Evolutionary conservation across 2,329 filamentous ascomycete genomes (phyloP).

Genomic region (Pyricularia sp.): DNA sequence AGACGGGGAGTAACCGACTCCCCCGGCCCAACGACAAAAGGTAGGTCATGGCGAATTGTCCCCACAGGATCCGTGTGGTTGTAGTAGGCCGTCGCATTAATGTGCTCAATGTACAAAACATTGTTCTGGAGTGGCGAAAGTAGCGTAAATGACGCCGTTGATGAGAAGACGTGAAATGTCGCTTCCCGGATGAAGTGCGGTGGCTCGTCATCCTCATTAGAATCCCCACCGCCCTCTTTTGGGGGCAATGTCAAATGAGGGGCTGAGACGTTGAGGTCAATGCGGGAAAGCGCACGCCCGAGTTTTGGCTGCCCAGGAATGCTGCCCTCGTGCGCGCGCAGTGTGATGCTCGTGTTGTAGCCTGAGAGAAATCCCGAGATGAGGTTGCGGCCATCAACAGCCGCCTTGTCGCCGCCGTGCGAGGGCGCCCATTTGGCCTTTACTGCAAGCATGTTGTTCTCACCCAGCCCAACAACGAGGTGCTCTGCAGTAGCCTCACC

Average conservation of each 20-base stretch:
- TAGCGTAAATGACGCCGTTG: slow-evolving; percentile 73
- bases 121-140: slow-evolving; percentile 64
- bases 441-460: slow-evolving; percentile 57
- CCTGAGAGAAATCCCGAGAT: slow-evolving; percentile 82
- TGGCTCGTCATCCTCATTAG: neutral
- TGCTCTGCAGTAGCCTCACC: slow-evolving; percentile 60
- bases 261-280: slow-evolving; percentile 59
- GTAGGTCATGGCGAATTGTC: slow-evolving; percentile 57
- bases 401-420: slow-evolving; percentile 48
- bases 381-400: slow-evolving; percentile 53
- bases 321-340: slow-evolving; percentile 57
- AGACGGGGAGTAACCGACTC: slow-evolving; percentile 58
- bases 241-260: slow-evolving; percentile 52
- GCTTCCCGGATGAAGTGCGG: slow-evolving; percentile 65
- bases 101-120: slow-evolving; percentile 60
- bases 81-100: slow-evolving; percentile 79
- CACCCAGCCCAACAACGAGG: slow-evolving; percentile 50
- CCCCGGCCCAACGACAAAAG: slow-evolving; percentile 68
- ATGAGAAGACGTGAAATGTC: slow-evolving; percentile 75
- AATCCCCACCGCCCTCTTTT: slow-evolving; percentile 13
- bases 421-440: slow-evolving; percentile 63
- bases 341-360: slow-evolving; percentile 66
- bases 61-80: slow-evolving; percentile 69
- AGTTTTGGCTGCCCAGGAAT: slow-evolving; percentile 63
- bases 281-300: slow-evolving; percentile 56